Evolutionary conservation across 441 rosid genomes (phyloP), one percentile per base, ranked within the genome.

Genomic region (Jatropha multifida): DNA sequence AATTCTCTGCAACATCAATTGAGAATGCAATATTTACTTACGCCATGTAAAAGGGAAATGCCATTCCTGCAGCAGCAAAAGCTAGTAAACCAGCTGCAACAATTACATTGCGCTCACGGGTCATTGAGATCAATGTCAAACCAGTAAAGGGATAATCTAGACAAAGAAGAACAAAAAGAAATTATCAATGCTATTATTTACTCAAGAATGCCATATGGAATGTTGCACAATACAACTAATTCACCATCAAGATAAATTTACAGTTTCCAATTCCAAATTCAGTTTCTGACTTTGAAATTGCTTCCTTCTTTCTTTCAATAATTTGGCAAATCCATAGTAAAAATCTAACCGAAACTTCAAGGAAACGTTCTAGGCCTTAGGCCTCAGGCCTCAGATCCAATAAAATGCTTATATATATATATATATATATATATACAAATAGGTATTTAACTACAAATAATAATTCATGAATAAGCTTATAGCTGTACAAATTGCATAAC

Each of bases 41-140:
- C 97, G 89, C 98, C 87, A 94, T 88, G 84, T 86, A 90, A 73
- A 94, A 92, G 42, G 96, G 94, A 82, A 92, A 92, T 0, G 95
- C 87, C 83, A 94, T 82, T 74, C 97, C 95, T 42, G 88, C 93
- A 67, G 86, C 79, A 13, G 92, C 97, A 81, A 94, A 40, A 79
- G 86, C 83, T 59, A 92, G 79, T 74, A 94, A 86, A 10, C 98
- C 94, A 48, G 88, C 74, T 0, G 98, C 98, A 73, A 94, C 93
- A 6, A 90, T 59, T 13, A 76, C 74, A 83, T 94, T 94, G 42
- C 92, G 87, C 5, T 82, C 73, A 65, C 85, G 83, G 66, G 84
- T 73, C 94, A 90, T 89, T 62, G 69, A 27, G 68, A 55, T 68
- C 14, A 37, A 17, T 4, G 20, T 20, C 12, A 13, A 56, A 23